Base-by-base conservation (phyloP, 83 land plant species). In the Picea abies region DNA sequence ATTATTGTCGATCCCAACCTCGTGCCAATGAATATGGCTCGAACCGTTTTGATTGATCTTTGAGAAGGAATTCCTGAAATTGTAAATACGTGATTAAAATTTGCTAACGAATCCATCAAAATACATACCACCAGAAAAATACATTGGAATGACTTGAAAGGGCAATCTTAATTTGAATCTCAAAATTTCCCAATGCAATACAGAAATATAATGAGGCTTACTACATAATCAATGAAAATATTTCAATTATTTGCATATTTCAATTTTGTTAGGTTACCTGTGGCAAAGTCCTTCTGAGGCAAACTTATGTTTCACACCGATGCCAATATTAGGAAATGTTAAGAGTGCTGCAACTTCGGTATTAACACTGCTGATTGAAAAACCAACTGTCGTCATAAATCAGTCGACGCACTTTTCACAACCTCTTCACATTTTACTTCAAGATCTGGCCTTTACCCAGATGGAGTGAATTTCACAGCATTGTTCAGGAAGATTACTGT, bases 1-100 rank as follows among this genome's bases (percentile, higher is more conserved):
- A 83, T 85, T 44, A 70, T 82, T 65, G 47, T 41, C 2, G 87
- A 85, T 29, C 87, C 78, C 82, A 85, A 16, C 84, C 60, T 29
- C 87, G 64, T 44, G 80, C 84, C 20, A 87, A 82, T 35, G 87
- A 81, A 49, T 87, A 81, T 11, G 87, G 84, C 39, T 87, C 89
- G 7, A 32, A 69, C 20, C 82, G 84, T 58, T 79, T 84, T 63
- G 76, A 84, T 79, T 79, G 87, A 58, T 82, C 82, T 39, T 12
- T 82, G 80, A 4, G 78, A 62, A 32, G 87, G 71, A 0, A 87
- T 87, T 26, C 89, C 89, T 87, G 87, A 73, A 69, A 20, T 35
- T 37, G 29, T 15, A 29, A 35, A 3, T 41, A 12, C 35, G n/a
- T 69, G 16, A 69, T 70, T 35, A 70, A 41, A 70, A 70, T 44